A percentile compares a stretch with the other conserved stretches of the same genome.
Evolutionary conservation across 371 early-diverging fungal species (phyloP).

Genomic region (Nematocida displodere): DNA sequence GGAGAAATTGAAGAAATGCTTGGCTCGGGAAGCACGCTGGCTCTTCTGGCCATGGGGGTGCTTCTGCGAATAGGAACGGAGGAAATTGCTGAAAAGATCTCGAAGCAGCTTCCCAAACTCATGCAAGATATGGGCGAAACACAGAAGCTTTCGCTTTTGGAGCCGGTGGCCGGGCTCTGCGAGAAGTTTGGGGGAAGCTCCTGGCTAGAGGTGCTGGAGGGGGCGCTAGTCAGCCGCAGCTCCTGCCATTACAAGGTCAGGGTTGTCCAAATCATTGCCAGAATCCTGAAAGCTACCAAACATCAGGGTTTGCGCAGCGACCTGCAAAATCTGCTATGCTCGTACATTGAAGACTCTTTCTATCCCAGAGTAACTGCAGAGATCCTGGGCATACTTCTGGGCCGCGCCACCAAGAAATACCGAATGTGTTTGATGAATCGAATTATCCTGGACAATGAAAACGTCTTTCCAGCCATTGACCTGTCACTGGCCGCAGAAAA

Average conservation of each 20-base stretch:
- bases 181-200: constrained; percentile 39
- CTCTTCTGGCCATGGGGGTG: constrained; percentile 58
- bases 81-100: constrained; percentile 54
- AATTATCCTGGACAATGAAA: constrained; percentile 62
- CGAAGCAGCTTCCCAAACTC: constrained; percentile 55
- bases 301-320: constrained; percentile 28
- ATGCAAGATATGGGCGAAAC: constrained; percentile 53
- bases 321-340: constrained; percentile 50
- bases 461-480: constrained; percentile 49
- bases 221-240: constrained; percentile 47
- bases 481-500: constrained; percentile 32
- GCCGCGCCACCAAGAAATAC: constrained; percentile 43
- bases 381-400: constrained; percentile 59
- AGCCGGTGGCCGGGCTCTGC: constrained; percentile 57
- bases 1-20: constrained; percentile 62
- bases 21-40: constrained; percentile 41
- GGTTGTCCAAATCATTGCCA: constrained; percentile 53
- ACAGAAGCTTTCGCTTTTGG: constrained; percentile 59
- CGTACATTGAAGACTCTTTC: constrained; percentile 64
- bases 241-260: constrained; percentile 58
- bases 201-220: constrained; percentile 57
- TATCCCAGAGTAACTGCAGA: constrained; percentile 60
- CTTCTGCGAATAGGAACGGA: constrained; percentile 63
- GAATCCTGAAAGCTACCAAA: constrained; percentile 17
- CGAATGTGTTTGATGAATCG: constrained; percentile 61